Conservation (phyloP, 2,329 filamentous ascomycete species). For the Aspergillus sp. region DNA sequence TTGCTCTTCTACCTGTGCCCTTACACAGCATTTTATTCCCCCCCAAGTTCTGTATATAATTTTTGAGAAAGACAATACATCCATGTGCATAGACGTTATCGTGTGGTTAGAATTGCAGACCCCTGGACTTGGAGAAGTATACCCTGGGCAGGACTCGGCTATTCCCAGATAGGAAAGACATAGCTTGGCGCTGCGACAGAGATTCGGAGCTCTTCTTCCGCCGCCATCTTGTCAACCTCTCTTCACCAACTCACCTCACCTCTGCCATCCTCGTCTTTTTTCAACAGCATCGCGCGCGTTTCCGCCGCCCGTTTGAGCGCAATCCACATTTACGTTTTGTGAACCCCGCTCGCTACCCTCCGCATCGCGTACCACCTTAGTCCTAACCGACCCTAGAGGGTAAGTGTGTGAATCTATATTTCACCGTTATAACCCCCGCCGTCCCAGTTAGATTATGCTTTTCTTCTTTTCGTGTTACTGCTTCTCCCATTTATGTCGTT, state of each 20-base stretch:
- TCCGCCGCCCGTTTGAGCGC: not conserved
- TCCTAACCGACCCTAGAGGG: not conserved
- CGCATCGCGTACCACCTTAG: not conserved
- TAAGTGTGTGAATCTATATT: conserved; percentile 6
- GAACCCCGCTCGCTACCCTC: not conserved
- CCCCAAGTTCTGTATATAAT: conserved; percentile 16
- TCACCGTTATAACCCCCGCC: not conserved
- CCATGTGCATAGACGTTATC: not conserved
- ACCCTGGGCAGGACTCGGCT: not conserved
- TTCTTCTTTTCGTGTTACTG: not conserved
- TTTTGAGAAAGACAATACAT: conserved; percentile 10
- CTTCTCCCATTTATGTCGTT: not conserved
- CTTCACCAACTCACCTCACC: conserved; percentile 3
- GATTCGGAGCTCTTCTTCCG: conserved; percentile 6
- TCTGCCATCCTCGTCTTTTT: not conserved
- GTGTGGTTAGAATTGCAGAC: not conserved
- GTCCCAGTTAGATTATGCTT: not conserved
- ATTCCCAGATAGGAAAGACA: conserved; percentile 19
- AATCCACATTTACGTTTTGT: not conserved
- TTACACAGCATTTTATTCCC: conserved; percentile 2
- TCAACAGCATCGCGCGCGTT: not conserved
- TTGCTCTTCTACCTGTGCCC: not conserved
- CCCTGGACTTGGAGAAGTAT: not conserved
- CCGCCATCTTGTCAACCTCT: conserved; percentile 5
- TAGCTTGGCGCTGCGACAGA: conserved; percentile 21